Evolutionary conservation across 306 rosid species (phyloP), one percentile per base, ranked within the genome.

Genomic region (Senna siamea): DNA sequence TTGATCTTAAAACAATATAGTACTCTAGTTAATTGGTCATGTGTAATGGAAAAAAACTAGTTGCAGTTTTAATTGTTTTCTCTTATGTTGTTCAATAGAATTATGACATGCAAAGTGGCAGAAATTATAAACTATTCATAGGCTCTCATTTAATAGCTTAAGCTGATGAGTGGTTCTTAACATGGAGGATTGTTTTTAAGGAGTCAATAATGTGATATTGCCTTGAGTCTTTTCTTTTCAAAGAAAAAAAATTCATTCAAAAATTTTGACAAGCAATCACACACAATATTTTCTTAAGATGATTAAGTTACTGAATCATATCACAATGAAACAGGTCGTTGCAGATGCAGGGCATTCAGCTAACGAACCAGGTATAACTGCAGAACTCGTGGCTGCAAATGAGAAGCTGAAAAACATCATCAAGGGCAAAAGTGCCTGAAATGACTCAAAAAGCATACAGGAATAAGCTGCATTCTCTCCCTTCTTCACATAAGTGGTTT

Each of bases 271-370:
- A n/a, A n/a, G n/a, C n/a, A n/a, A n/a, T 56, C 30, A 26, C 30
- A 26, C 30, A 26, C 3, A 26, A 26, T 26, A 3, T 26, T 26
- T 26, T 26, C 30, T 26, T 26, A 26, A 26, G 30, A 3, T 26
- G 30, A 26, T 26, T 3, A 54, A 70, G 40, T 60, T 76, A 40
- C 61, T 77, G 67, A 85, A 47, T 38, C 50, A 52, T 70, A 28
- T 61, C 43, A 5, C 32, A 63, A 37, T 80, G 48, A 53, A 51
- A 78, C 90, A 94, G 98, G 88, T 94, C 20, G 86, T 94, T 81
- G 40, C 81, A 62, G 90, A 94, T 72, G 97, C 97, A 11, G 97
- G 98, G 4, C 96, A 94, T 81, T 94, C 98, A 23, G 97, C 97
- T 46, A 94, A 87, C 80, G 98, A 94, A 83, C 95, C 90, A 5